A percentile compares a stretch with the other conserved stretches of the same genome.
Conservation (phyloP, 352 stramenopile genomes). For the Phytopythium chamaehyphon region DNA sequence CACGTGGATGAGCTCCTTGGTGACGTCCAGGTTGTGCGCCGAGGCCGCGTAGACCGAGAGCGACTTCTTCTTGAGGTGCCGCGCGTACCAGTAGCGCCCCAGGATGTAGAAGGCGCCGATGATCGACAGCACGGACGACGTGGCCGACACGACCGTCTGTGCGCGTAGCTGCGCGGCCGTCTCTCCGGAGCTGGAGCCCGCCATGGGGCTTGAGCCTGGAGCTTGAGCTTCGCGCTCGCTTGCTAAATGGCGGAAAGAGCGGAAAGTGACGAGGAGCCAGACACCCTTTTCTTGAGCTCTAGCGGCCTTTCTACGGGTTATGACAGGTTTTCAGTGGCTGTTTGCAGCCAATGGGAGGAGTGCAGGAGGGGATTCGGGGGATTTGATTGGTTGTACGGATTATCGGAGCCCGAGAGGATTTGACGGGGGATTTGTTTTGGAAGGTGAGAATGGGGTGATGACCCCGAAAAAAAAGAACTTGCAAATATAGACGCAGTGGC, state of each 20-base stretch:
- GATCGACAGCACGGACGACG: constrained; percentile 75
- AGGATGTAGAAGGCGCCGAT: constrained; percentile 82
- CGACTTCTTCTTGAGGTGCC: constrained; percentile 39
- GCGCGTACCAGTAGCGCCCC: constrained; percentile 74
- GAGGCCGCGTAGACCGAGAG: constrained; percentile 35
- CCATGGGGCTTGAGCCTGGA: not conserved
- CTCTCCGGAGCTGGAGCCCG: constrained; percentile 9
- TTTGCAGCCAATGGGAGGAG: too few relatives aligned
- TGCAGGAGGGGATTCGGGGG: not conserved
- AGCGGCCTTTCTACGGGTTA: too few relatives aligned
- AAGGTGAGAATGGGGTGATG: constrained; percentile 1
- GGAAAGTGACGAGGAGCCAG: too few relatives aligned
- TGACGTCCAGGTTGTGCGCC: constrained; percentile 69
- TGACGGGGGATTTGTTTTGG: not conserved
- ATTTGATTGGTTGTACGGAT: not conserved
- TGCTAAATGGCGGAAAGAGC: too few relatives aligned
- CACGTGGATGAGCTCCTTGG: constrained; percentile 84
- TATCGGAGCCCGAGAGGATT: not conserved
- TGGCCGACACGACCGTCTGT: constrained; percentile 55
- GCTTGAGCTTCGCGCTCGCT: not conserved
- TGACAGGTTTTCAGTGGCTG: too few relatives aligned
- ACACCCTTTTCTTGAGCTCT: too few relatives aligned
- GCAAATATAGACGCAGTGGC: not conserved
- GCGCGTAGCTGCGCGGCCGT: constrained; percentile 19
- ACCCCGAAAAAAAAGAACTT: constrained; percentile 2